Percentiles rank a stretch among this genome's conserved stretches.
Conservation (phyloP, 2,329 filamentous ascomycete species). For the Fusarium armeniacum region DNA sequence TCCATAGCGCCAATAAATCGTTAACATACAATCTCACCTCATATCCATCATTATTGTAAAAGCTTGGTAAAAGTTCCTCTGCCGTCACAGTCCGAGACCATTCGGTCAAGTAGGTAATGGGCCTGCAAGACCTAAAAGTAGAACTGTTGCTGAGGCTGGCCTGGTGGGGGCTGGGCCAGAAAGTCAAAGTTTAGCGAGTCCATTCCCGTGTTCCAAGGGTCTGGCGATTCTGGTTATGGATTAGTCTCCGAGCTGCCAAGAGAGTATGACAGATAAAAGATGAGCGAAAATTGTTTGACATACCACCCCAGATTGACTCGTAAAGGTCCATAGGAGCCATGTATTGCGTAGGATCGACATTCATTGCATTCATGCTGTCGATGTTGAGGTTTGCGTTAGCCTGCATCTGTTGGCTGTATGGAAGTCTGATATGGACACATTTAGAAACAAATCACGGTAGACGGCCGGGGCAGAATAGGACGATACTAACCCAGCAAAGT, state of each 20-base stretch:
- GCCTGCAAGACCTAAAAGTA: constrained; percentile 62
- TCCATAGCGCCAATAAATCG: constrained; percentile 21
- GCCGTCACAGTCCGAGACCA: background rate
- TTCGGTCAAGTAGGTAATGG: background rate
- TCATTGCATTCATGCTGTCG: constrained; percentile 64
- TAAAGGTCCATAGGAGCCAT: constrained; percentile 78
- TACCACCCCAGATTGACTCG: constrained; percentile 77
- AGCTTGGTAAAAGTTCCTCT: background rate
- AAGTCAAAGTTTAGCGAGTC: constrained; percentile 74
- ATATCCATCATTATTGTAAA: constrained; percentile 11
- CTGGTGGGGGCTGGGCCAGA: constrained; percentile 69
- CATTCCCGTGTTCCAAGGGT: constrained; percentile 69
- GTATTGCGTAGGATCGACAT: constrained; percentile 68
- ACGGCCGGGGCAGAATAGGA: background rate
- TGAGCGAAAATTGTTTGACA: constrained; percentile 48
- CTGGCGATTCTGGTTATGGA: constrained; percentile 65
- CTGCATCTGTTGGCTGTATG: constrained; percentile 58
- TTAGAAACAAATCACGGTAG: constrained; percentile 33
- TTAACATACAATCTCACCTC: constrained; percentile 21
- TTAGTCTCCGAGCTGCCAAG: constrained; percentile 29
- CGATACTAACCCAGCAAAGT: constrained; percentile 59
- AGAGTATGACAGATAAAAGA: constrained; percentile 2
- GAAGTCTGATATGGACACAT: constrained; percentile 49
- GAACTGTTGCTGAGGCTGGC: constrained; percentile 70
- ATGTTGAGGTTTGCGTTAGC: constrained; percentile 53